phyloP scores from a whole-genome alignment of 495 filamentous ascomycete species.

The Pseudomonodictys pantanalensis region DNA sequence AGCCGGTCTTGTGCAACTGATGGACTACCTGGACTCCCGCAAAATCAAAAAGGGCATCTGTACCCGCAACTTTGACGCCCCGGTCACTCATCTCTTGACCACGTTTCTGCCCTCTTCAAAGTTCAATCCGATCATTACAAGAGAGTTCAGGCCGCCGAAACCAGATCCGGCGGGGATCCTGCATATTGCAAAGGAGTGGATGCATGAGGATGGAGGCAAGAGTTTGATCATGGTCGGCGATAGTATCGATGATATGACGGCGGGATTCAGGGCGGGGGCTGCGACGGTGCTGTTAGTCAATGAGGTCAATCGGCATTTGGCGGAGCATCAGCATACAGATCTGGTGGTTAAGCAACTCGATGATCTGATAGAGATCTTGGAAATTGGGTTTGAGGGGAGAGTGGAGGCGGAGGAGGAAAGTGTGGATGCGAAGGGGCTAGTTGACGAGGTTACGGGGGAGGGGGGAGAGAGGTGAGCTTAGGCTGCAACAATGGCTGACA shows the following conservation, averaged over 20 bases:
- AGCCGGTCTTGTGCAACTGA: constrained; percentile 68
- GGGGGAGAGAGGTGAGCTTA: too few species aligned
- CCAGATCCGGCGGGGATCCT: constrained; percentile 84
- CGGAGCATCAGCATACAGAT: constrained; percentile 76
- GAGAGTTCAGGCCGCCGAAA: constrained; percentile 81
- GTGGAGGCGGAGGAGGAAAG: constrained; percentile 17
- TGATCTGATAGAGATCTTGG: constrained; percentile 38
- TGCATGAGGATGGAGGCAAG: constrained; percentile 10
- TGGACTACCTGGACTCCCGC: constrained; percentile 71
- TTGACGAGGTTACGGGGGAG: too few species aligned
- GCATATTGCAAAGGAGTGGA: constrained; percentile 62
- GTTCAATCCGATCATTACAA: constrained; percentile 81
- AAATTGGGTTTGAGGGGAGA: constrained; percentile 36
- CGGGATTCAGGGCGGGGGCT: constrained; percentile 78
- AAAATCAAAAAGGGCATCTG: constrained; percentile 76
- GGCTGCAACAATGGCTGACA: too few species aligned
- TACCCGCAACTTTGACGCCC: constrained; percentile 87
- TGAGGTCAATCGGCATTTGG: constrained; percentile 70
- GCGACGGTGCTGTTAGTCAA: constrained; percentile 86
- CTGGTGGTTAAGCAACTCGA: constrained; percentile 37
- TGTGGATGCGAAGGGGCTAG: too few species aligned
- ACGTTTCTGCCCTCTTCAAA: constrained; percentile 65
- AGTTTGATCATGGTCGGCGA: constrained; percentile 72
- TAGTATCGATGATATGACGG: constrained; percentile 89
- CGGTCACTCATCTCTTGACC: constrained; percentile 65